Conservation (phyloP, 768 basidiomycete species). For the Tulasnella sp. region DNA sequence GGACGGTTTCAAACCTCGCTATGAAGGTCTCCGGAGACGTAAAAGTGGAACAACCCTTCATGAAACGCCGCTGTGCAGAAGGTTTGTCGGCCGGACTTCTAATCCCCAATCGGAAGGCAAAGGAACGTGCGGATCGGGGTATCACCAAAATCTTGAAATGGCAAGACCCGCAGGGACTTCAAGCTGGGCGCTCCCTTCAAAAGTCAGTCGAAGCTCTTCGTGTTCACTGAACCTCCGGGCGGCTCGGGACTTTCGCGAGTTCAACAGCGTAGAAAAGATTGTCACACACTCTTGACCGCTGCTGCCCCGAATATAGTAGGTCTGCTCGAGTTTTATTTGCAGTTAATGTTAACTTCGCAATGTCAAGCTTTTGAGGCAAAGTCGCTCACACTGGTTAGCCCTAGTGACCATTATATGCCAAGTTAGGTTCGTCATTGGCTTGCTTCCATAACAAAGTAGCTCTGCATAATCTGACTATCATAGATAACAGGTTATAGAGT, state of each 20-base stretch:
- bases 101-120: background rate
- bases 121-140: background rate
- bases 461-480: too few species aligned
- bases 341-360: too few species aligned
- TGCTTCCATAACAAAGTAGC: too few species aligned
- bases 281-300: background rate
- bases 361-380: too few species aligned
- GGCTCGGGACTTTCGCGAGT: background rate
- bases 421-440: too few species aligned
- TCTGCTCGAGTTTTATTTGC: background rate
- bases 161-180: background rate
- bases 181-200: background rate
- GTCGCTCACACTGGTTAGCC: too few species aligned
- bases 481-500: too few species aligned
- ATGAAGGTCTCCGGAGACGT: background rate
- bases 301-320: background rate
- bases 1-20: background rate
- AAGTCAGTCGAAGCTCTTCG: background rate
- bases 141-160: background rate
- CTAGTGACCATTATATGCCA: too few species aligned
- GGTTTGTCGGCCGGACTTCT: background rate
- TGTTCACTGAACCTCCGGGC: background rate
- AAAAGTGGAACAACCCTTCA: background rate
- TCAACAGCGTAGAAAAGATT: background rate
- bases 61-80: background rate